Percentiles rank a stretch among this genome's conserved stretches.
phyloP scores from a whole-genome alignment of 75 land plant genomes.

The Selaginella moellendorffii region DNA sequence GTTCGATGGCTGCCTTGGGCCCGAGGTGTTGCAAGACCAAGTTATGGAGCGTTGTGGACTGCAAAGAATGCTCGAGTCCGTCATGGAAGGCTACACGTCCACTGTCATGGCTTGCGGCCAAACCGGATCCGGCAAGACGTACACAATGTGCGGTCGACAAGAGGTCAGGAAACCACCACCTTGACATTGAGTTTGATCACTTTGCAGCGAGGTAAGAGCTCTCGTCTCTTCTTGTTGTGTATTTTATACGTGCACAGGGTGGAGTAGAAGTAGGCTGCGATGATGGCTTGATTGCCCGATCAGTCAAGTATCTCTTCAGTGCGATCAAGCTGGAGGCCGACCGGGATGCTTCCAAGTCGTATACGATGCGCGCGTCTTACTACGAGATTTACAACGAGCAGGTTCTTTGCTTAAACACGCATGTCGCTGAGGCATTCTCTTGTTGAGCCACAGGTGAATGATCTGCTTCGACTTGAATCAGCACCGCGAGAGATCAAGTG shows the following conservation, averaged over 20 bases:
- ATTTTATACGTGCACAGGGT: background rate
- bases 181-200: too few species aligned
- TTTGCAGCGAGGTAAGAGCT: background rate
- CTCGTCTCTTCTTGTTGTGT: background rate
- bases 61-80: constrained; percentile 20
- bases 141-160: constrained; percentile 29
- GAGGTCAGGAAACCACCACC: constrained; percentile 16
- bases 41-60: constrained; percentile 18
- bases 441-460: constrained; percentile 27
- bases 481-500: constrained; percentile 31
- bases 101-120: constrained; percentile 35
- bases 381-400: constrained; percentile 32
- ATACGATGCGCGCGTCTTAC: constrained; percentile 25
- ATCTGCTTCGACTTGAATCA: constrained; percentile 21
- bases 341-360: constrained; percentile 8
- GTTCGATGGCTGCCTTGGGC: constrained; percentile 33
- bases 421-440: too few species aligned
- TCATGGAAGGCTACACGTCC: constrained; percentile 31
- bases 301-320: constrained; percentile 18
- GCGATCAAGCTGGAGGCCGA: constrained; percentile 10
- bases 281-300: constrained; percentile 27
- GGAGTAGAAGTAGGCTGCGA: background rate
- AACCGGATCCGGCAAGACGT: constrained; percentile 34
- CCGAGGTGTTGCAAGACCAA: constrained; percentile 18
- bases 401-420: constrained; percentile 18